Evolutionary conservation across 2,329 filamentous ascomycete species (phyloP), one percentile per base, ranked within the genome.

Genomic region (Aspergillus japonicus): DNA sequence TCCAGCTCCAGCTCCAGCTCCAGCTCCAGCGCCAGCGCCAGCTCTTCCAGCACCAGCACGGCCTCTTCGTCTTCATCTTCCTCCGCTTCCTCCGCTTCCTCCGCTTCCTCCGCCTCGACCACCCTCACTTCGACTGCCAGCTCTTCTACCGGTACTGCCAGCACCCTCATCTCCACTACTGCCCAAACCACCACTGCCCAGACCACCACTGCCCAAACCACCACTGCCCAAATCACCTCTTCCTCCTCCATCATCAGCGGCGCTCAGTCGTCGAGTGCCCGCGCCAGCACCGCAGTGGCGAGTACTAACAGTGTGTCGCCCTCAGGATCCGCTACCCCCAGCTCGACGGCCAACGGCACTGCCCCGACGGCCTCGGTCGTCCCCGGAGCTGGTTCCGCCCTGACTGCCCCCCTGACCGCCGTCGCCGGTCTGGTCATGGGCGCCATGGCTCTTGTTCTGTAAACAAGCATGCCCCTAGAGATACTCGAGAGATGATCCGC

Each of bases 401-500:
- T 68, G 29, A 26, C 50, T 0, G 62, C 62, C 6, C 60, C 63
- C 21, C 52, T 67, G 29, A 60, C 51, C 31, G 58, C 62, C 44
- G 59, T 57, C 24, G 58, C 62, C 26, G 69, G 67, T n/a, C 31
- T 71, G 33, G 11, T 69, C 21, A 63, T 63, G 39, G 69, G 64
- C 55, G 62, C 62, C 11, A 16, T 71, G n/a, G 63, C 66, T 11
- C 50, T 62, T 33, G 50, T 8, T 50, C n/a, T 61, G 48, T 61
- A 61, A 8, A 29, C 26, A 7, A 29, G 26, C 26, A 29, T 29
- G 2, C 7, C 26, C 26, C 3, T 3, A 29, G 26, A 2, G 21
- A 23, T 23, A 4, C 23, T 23, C 23, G 23, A 23, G 23, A 23
- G 21, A 23, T 29, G 26, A 29, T 29, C 26, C 26, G 26, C 26